Percentiles rank a stretch among this genome's conserved stretches.
phyloP scores from a whole-genome alignment of 2,329 filamentous ascomycete genomes.

The Ophiocordyceps unilateralis region DNA sequence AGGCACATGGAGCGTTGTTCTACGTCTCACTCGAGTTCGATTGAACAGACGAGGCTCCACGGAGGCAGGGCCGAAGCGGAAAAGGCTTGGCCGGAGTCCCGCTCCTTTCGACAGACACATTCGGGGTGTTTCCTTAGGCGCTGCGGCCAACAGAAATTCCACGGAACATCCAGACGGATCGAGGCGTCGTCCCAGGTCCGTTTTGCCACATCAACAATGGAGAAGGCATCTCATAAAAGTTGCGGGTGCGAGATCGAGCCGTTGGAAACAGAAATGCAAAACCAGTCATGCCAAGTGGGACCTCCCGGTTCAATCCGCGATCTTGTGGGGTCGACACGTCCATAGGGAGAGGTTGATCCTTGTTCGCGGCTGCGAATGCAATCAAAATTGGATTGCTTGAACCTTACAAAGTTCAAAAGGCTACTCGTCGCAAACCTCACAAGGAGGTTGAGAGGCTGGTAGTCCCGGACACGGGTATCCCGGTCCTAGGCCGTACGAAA shows the following conservation, averaged over 20 bases:
- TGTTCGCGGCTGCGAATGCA: constrained; percentile 8
- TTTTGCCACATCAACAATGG: not conserved
- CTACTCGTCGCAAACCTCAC: not conserved
- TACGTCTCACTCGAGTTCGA: not conserved
- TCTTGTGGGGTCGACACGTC: not conserved
- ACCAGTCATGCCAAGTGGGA: not conserved
- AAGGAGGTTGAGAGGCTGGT: not conserved
- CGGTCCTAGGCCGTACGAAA: not conserved
- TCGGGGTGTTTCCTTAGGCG: not conserved
- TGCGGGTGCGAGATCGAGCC: not conserved
- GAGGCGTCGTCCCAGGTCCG: not conserved
- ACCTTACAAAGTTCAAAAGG: constrained; percentile 3
- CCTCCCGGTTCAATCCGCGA: not conserved
- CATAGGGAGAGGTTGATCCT: not conserved
- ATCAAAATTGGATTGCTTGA: constrained; percentile 8
- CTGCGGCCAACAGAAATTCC: not conserved
- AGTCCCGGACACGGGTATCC: not conserved
- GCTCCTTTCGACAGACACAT: not conserved
- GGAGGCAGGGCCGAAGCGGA: not conserved
- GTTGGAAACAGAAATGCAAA: not conserved
- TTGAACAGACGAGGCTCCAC: not conserved
- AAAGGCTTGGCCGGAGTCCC: not conserved
- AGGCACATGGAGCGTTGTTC: not conserved
- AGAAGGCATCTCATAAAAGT: not conserved
- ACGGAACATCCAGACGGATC: not conserved